Evolutionary conservation across 2,329 filamentous ascomycete genomes (phyloP).

Genomic region (Cryphonectria radicalis): DNA sequence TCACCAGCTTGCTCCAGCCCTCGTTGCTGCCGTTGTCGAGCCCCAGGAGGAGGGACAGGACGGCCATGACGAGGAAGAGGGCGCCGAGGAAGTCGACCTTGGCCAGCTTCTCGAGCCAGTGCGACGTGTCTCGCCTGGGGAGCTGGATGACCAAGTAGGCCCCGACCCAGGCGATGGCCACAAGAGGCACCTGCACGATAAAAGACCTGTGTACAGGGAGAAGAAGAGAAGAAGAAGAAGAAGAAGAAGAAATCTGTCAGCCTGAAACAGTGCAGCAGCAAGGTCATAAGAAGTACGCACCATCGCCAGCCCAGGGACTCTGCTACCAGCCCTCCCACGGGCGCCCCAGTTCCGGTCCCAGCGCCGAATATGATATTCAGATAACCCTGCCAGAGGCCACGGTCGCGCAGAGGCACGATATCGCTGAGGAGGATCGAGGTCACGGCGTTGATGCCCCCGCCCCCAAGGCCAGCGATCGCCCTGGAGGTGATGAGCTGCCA

Average conservation of each 20-base stretch:
- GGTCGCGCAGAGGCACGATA: constrained; percentile 68
- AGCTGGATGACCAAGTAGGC: constrained; percentile 67
- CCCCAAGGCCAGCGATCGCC: constrained; percentile 61
- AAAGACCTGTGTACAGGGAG: constrained; percentile 60
- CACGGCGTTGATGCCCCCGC: constrained; percentile 73
- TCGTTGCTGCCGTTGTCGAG: constrained; percentile 76
- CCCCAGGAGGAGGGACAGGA: constrained; percentile 62
- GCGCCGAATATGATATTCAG: constrained; percentile 73
- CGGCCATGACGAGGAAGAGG: constrained; percentile 40
- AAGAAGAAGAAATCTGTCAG: neutral
- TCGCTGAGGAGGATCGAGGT: constrained; percentile 73
- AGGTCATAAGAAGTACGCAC: constrained; percentile 45
- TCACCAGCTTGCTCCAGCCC: constrained; percentile 64
- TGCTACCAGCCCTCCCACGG: constrained; percentile 71
- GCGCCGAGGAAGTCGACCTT: constrained; percentile 34
- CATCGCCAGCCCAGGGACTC: constrained; percentile 78
- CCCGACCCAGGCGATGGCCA: constrained; percentile 65
- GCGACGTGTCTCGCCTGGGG: constrained; percentile 58
- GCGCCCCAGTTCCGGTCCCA: constrained; percentile 71
- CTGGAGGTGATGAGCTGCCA: constrained; percentile 44
- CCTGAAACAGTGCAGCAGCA: constrained; percentile 1
- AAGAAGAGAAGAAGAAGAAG: constrained; percentile 12
- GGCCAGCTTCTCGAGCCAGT: constrained; percentile 64
- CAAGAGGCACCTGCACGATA: constrained; percentile 70
- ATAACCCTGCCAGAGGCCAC: constrained; percentile 74